Conservation (phyloP, 768 basidiomycete species). For the Xerocomellus dryophilus region DNA sequence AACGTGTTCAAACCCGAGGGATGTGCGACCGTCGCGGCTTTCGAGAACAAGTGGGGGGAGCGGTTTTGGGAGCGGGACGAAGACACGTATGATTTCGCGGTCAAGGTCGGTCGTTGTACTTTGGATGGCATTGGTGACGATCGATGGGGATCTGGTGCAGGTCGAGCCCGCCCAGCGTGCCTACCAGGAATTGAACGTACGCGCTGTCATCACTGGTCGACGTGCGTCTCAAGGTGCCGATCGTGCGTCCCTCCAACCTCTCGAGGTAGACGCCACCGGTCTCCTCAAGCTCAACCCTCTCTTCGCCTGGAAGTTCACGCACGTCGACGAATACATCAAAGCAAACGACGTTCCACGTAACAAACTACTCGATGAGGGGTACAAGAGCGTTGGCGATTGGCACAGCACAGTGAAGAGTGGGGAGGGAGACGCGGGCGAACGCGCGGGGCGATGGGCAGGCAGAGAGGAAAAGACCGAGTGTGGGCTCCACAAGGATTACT, state of each 20-base stretch:
- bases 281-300: conserved; percentile 94
- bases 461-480: conserved; percentile 88
- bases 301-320: conserved; percentile 78
- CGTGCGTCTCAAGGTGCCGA: conserved; percentile 93
- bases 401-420: conserved; percentile 83
- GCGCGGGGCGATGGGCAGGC: conserved; percentile 90
- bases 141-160: conserved; percentile 35
- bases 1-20: conserved; percentile 77
- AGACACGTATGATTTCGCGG: conserved; percentile 81
- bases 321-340: conserved; percentile 83
- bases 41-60: conserved; percentile 76
- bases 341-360: conserved; percentile 85
- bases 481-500: conserved; percentile 91
- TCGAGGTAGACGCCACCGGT: conserved; percentile 89
- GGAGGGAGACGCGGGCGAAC: conserved; percentile 67
- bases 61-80: conserved; percentile 88
- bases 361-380: conserved; percentile 83
- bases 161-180: conserved; percentile 92
- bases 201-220: conserved; percentile 91
- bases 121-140: background rate
- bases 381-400: conserved; percentile 96
- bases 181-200: conserved; percentile 74
- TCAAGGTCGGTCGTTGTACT: conserved; percentile 64
- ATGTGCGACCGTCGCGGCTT: conserved; percentile 64
- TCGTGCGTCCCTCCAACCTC: conserved; percentile 73